A percentile compares a stretch with the other conserved stretches of the same genome.
Conservation (phyloP, 768 basidiomycete genomes). For the Infundibulicybe gibba region DNA sequence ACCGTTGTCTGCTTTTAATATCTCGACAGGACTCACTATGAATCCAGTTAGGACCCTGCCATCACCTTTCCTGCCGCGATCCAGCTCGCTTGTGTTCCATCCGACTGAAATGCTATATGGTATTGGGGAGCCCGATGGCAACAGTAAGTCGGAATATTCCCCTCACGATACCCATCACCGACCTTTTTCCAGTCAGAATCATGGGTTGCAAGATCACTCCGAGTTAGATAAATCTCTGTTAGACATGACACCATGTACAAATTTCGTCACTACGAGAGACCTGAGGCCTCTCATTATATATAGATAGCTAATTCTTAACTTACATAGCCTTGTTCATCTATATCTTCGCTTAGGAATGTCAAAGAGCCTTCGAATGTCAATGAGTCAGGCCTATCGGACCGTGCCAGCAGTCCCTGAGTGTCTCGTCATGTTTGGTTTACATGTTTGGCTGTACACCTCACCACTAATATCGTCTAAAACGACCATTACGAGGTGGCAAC, state of each 20-base stretch:
- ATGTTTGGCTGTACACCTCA: too few species aligned
- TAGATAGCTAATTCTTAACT: too few species aligned
- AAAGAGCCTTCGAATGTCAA: too few species aligned
- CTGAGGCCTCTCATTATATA: too few species aligned
- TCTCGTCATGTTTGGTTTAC: too few species aligned
- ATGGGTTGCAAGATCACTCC: conserved; percentile 50
- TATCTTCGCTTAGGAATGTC: too few species aligned
- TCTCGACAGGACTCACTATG: conserved; percentile 52
- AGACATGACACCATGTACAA: background rate
- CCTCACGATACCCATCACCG: conserved; percentile 3
- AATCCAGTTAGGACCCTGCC: conserved; percentile 54
- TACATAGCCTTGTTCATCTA: too few species aligned
- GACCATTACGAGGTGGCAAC: too few species aligned
- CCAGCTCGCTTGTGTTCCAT: conserved; percentile 73
- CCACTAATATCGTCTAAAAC: too few species aligned
- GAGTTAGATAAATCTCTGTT: conserved; percentile 9
- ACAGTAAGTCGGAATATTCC: conserved; percentile 29
- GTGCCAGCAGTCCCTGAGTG: too few species aligned
- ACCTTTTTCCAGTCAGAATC: conserved; percentile 40
- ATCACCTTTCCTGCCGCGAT: conserved; percentile 58
- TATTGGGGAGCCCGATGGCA: conserved; percentile 70
- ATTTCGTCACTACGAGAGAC: too few species aligned
- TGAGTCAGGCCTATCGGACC: too few species aligned
- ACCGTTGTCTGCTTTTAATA: conserved; percentile 39
- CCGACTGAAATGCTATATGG: conserved; percentile 85